These are phyloP conservation scores for Cladosporium sp. DNA, from an alignment of 2,329 filamentous ascomycete genomes.

Conservation along the genomic window DNA sequence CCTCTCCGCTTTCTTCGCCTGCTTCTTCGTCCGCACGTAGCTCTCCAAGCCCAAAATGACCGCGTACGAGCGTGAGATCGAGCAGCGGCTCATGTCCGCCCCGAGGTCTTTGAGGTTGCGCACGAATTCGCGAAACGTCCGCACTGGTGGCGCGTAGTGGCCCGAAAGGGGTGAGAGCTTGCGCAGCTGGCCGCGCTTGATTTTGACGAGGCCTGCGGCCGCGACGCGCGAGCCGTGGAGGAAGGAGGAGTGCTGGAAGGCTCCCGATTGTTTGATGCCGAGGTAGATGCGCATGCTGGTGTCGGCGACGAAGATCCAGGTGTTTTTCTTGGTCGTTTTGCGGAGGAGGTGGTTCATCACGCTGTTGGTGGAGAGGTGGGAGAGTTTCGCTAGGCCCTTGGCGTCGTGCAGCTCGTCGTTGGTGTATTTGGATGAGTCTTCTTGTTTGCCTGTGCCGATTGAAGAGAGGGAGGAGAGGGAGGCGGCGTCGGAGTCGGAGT, in stretches of 20 bases:
- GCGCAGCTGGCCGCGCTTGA: slow-evolving; percentile 74
- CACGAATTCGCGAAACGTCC: slow-evolving; percentile 80
- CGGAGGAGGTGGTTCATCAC: slow-evolving; percentile 75
- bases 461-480: slow-evolving; percentile 32
- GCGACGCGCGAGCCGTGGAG: slow-evolving; percentile 77
- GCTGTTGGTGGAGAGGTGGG: slow-evolving; percentile 65
- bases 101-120: slow-evolving; percentile 66
- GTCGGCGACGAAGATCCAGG: slow-evolving; percentile 91
- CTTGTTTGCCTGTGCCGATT: slow-evolving; percentile 51
- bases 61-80: slow-evolving; percentile 76
- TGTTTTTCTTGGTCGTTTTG: slow-evolving; percentile 77
- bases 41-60: slow-evolving; percentile 78
- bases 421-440: slow-evolving; percentile 61
- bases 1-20: slow-evolving; percentile 56
- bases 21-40: slow-evolving; percentile 66
- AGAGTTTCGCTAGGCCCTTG: slow-evolving; percentile 58
- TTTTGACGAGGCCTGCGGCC: slow-evolving; percentile 78
- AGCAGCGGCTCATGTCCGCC: slow-evolving; percentile 74
- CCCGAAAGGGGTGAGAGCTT: slow-evolving; percentile 66
- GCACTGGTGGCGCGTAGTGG: slow-evolving; percentile 79
- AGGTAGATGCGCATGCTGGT: slow-evolving; percentile 82
- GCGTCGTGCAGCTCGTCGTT: slow-evolving; percentile 59
- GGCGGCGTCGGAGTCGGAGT: slow-evolving; percentile 22
- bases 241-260: slow-evolving; percentile 90
- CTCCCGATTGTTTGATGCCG: slow-evolving; percentile 82